Percentiles rank a stretch among this genome's conserved stretches.
phyloP scores from a whole-genome alignment of 2,329 filamentous ascomycete species.

The Grosmannia huntii region DNA sequence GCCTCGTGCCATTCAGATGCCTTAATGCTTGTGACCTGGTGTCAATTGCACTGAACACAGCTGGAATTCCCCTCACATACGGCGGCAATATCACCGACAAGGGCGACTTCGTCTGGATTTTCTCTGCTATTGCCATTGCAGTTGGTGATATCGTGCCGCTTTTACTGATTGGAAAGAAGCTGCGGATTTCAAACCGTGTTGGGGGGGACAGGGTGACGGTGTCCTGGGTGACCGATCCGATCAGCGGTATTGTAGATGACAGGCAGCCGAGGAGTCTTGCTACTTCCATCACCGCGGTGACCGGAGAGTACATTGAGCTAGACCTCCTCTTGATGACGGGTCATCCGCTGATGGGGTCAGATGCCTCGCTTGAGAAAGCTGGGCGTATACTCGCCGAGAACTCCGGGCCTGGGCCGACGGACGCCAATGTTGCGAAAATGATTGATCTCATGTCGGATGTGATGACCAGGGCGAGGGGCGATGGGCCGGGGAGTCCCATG shows the following conservation, averaged over 20 bases:
- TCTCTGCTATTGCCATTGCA: slow-evolving; percentile 11
- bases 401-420: not conserved
- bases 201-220: slow-evolving; percentile 1
- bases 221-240: not conserved
- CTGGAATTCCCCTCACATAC: slow-evolving; percentile 12
- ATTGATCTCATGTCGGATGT: not conserved
- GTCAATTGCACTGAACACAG: slow-evolving; percentile 16
- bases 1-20: slow-evolving; percentile 11
- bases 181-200: not conserved
- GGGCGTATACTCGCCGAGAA: not conserved
- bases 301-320: slow-evolving; percentile 13
- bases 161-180: not conserved
- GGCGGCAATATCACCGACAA: slow-evolving; percentile 1
- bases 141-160: slow-evolving; percentile 12
- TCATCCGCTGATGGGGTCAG: slow-evolving; percentile 1
- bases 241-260: slow-evolving; percentile 4
- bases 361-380: not conserved
- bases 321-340: slow-evolving; percentile 11
- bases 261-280: not conserved
- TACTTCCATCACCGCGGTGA: slow-evolving; percentile 7
- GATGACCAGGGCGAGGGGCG: not conserved
- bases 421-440: not conserved
- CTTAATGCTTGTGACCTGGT: slow-evolving; percentile 11
- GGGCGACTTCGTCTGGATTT: slow-evolving; percentile 13
- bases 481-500: not conserved